A percentile compares a stretch with the other conserved stretches of the same genome.
phyloP scores from a whole-genome alignment of 345 rosid species.

The Pistacia vera region DNA sequence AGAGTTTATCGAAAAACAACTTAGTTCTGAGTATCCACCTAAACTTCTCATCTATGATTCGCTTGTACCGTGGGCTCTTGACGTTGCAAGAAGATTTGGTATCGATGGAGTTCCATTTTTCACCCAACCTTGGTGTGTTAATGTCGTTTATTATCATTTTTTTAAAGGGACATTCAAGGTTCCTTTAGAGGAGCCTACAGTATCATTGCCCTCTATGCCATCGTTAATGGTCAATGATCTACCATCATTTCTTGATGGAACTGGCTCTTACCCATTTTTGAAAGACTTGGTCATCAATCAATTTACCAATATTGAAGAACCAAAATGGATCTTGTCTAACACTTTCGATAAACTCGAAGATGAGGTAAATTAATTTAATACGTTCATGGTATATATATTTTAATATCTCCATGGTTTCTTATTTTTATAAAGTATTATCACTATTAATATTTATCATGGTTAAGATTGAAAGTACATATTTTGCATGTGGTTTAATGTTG shows the following conservation, averaged over 20 bases:
- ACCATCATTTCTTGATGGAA: constrained; percentile 43
- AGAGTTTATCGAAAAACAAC: constrained; percentile 22
- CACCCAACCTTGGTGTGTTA: constrained; percentile 23
- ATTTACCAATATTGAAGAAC: constrained; percentile 38
- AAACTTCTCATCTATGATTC: constrained; percentile 8
- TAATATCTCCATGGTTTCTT: too few species aligned
- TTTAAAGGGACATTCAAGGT: constrained; percentile 15
- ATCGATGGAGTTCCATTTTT: constrained; percentile 22
- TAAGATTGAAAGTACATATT: too few species aligned
- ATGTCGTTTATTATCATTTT: constrained; percentile 17
- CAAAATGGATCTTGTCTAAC: constrained; percentile 38
- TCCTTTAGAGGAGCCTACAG: background rate
- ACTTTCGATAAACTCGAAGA: constrained; percentile 49
- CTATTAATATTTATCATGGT: too few species aligned
- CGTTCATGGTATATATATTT: too few species aligned
- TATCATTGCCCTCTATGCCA: constrained; percentile 25
- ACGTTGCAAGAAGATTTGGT: constrained; percentile 14
- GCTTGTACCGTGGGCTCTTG: constrained; percentile 5
- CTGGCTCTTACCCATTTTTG: constrained; percentile 21
- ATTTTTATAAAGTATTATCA: background rate
- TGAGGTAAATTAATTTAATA: constrained; percentile 32
- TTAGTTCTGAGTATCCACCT: background rate
- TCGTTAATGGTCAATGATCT: constrained; percentile 36
- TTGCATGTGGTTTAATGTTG: too few species aligned
- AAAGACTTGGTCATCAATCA: constrained; percentile 22